Base-by-base conservation (phyloP, 2,329 filamentous ascomycete species). In the Xylariaceae sp. region DNA sequence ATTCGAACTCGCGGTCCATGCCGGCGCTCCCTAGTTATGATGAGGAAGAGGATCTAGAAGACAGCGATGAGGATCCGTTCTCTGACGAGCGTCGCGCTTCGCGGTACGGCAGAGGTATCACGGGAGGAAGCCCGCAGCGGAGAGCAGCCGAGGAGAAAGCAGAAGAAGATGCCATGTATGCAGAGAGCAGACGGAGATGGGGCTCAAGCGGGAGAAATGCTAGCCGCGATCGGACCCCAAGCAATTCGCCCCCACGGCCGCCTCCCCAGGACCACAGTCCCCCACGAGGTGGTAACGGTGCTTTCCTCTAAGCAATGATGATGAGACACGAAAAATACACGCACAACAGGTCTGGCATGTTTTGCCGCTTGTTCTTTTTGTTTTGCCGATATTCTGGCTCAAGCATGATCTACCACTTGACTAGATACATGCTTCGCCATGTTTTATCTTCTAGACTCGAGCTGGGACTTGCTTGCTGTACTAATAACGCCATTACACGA, bases 1-100 rank as follows among this genome's bases (percentile, higher is more conserved):
- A 89, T 60, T 71, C 66, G 6, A 61, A 59, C 19, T 62, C 64
- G 16, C n/a, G n/a, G n/a, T n/a, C n/a, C n/a, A 55, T 61, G 54
- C 64, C 69, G 7, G 50, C 57, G 12, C 54, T 69, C 22, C 66
- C 63, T 6, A 61, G 58, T 10, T 70, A 66, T 41, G 64, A 68
- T 32, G 40, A 40, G 7, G 45, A 42, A 16, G 46, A 29, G 5
- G 48, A 51, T 29, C 44, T 48, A 10, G 25, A 38, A 5, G 63
- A 64, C 29, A 57, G 64, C 2, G 63, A 67, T 2, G 62, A 67
- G 6, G 64, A 51, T 46, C 16, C 51, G 14, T 62, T 60, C 29
- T 37, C 48, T 5, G 62, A 67, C 21, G 59, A 64, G 27, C 65
- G 65, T 52, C 48, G 55, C 41, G 42, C 52, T 8, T 37, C 48